A percentile compares a stretch with the other conserved stretches of the same genome.
Conservation (phyloP, 352 stramenopile genomes). For the Phytophthora cactorum region DNA sequence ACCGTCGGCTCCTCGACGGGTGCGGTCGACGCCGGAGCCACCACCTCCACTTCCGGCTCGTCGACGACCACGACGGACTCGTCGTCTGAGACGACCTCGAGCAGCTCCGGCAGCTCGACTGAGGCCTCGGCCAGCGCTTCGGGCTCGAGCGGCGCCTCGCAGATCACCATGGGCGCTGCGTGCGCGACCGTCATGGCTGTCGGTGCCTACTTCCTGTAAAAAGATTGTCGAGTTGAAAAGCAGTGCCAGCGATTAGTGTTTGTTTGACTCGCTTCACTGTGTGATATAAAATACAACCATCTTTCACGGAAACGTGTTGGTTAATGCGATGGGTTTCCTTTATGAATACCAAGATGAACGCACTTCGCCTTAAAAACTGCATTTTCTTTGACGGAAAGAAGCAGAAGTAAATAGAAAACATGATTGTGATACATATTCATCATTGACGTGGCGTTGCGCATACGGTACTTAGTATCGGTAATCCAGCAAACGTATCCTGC, state of each 20-base stretch:
- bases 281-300: neutral
- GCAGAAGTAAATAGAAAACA: too few species aligned
- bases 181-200: constrained; percentile 28
- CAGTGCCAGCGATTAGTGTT: neutral
- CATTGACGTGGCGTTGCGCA: too few species aligned
- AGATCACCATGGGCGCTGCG: constrained; percentile 32
- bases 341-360: too few species aligned
- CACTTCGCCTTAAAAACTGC: too few species aligned
- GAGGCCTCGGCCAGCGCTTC: constrained; percentile 25
- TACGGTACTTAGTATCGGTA: too few species aligned
- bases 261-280: constrained; percentile 4
- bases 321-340: too few species aligned
- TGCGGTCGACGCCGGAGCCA: constrained; percentile 7
- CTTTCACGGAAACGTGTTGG: neutral
- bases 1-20: constrained; percentile 18
- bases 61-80: constrained; percentile 26
- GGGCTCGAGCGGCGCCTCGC: constrained; percentile 29
- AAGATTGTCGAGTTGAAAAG: neutral
- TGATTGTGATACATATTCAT: too few species aligned
- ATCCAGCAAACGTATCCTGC: too few species aligned
- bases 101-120: constrained; percentile 8
- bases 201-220: constrained; percentile 38
- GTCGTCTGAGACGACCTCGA: constrained; percentile 18
- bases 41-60: neutral
- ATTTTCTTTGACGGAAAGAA: too few species aligned